A percentile compares a stretch with the other conserved stretches of the same genome.
Evolutionary conservation across 805 yeast species (phyloP).

Genomic region (Myxozyma udenii): DNA sequence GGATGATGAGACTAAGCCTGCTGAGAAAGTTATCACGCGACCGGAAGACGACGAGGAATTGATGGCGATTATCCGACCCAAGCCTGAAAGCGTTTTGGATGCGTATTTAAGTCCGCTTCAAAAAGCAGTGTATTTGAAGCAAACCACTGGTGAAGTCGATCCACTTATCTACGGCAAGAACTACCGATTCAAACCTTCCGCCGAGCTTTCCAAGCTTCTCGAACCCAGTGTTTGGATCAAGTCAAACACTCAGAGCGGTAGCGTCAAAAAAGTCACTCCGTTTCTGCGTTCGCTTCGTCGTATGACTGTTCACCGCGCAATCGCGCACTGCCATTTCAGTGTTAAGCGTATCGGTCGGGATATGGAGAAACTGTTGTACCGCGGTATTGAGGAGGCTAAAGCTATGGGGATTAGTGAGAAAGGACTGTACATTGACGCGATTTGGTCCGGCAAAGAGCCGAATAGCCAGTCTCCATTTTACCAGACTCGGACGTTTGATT

Average conservation of each 20-base stretch:
- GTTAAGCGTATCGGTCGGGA: constrained; percentile 76
- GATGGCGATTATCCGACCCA: constrained; percentile 17
- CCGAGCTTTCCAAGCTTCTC: constrained; percentile 67
- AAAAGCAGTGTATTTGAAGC: constrained; percentile 22
- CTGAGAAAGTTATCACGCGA: neutral
- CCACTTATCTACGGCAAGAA: constrained; percentile 40
- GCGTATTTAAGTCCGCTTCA: constrained; percentile 18
- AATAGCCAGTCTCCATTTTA: constrained; percentile 43
- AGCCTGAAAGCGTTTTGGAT: constrained; percentile 18
- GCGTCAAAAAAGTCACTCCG: constrained; percentile 81
- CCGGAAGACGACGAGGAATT: constrained; percentile 24
- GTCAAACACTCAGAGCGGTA: constrained; percentile 79
- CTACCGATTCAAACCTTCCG: constrained; percentile 57
- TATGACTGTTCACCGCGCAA: constrained; percentile 69
- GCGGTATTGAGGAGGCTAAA: constrained; percentile 68
- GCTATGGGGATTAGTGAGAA: constrained; percentile 57
- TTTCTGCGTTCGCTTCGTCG: constrained; percentile 74
- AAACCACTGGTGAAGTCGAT: constrained; percentile 18
- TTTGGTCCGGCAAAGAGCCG: constrained; percentile 85
- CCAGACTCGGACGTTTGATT: constrained; percentile 67
- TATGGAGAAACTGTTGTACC: constrained; percentile 67
- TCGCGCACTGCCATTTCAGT: constrained; percentile 88
- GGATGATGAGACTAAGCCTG: neutral
- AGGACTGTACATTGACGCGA: constrained; percentile 66
- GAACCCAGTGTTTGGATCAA: constrained; percentile 85